Evolutionary conservation across 192 early-diverging fungal genomes (phyloP).

Genomic region (Radiomyces spectabilis): DNA sequence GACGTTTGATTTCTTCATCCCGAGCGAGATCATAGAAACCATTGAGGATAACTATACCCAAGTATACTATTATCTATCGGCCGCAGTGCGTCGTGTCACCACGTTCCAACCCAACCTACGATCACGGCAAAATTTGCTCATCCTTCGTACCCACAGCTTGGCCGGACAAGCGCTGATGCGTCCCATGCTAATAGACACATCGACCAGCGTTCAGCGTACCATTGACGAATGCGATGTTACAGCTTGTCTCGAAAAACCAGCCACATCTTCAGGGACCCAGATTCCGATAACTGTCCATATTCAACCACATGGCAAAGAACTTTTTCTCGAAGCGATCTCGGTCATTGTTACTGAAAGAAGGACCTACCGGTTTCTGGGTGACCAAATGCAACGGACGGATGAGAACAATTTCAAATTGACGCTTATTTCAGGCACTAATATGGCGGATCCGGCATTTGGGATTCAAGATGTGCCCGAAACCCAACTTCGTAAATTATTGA

Average conservation of each 20-base stretch:
- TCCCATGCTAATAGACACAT: too few species aligned
- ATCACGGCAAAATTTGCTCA: slow-evolving; percentile 12
- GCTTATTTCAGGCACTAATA: too few species aligned
- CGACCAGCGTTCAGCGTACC: too few species aligned
- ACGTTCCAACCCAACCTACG: slow-evolving; percentile 3
- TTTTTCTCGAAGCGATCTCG: slow-evolving; percentile 16
- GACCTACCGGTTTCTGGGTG: too few species aligned
- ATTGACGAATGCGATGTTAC: slow-evolving; percentile 8
- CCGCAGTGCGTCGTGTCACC: slow-evolving; percentile 7
- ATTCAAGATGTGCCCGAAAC: too few species aligned
- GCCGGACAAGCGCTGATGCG: too few species aligned
- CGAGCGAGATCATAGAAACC: slow-evolving; percentile 18
- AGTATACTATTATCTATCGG: slow-evolving; percentile 16
- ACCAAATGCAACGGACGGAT: too few species aligned
- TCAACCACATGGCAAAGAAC: slow-evolving; percentile 9
- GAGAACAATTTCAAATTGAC: too few species aligned
- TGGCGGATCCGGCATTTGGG: too few species aligned
- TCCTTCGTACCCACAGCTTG: slow-evolving; percentile 21
- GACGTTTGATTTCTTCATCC: slow-evolving; percentile 20
- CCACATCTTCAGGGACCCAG: slow-evolving; percentile 16
- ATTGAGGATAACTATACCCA: slow-evolving; percentile 26
- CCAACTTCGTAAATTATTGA: too few species aligned
- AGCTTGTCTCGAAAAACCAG: slow-evolving; percentile 14
- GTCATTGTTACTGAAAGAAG: too few species aligned
- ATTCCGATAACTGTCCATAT: slow-evolving; percentile 13